Base-by-base conservation (phyloP, 306 rosid species). In the Styphnolobium japonicum region DNA sequence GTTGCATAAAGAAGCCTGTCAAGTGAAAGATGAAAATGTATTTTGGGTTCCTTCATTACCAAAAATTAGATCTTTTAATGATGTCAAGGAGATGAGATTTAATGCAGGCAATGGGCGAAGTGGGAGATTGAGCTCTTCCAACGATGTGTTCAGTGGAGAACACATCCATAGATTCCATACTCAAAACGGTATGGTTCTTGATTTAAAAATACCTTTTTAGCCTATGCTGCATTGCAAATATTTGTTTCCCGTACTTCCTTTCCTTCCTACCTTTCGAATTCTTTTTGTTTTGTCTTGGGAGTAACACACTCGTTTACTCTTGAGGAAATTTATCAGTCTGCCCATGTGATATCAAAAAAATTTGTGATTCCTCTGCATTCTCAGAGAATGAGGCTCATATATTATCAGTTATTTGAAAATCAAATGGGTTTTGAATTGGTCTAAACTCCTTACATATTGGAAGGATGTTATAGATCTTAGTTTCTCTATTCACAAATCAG, bases 41-140 rank as follows among this genome's bases (percentile, higher is more conserved):
- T 65, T 40, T 29, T 84, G 89, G 65, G 52, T 86, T 73, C 90
- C 90, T 81, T 73, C 80, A 52, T 61, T 77, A 48, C 88, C 82
- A 0, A 73, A 82, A 80, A 34, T 80, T 27, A 71, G 71, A 72
- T 82, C 71, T 71, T 76, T 70, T 21, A 70, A 81, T 68, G 73
- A 67, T 60, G 56, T 71, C 16, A 80, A 52, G 89, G 80, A 79
- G 90, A 69, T 51, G 76, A 62, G 79, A 55, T 65, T 31, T 19
- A 77, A 74, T 71, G 83, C 65, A 45, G 80, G 80, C 67, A 86
- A 72, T 72, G 84, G 73, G 55, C 43, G 0, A 73, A 73, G 75
- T 21, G 76, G 74, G 72, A 86, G 82, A 76, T 58, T 57, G 46
- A 53, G 84, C 79, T 73, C 88, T 80, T 52, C 79, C 72, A 73